phyloP scores from a whole-genome alignment of 306 rosid species.

The Cotoneaster glaucophyllus region DNA sequence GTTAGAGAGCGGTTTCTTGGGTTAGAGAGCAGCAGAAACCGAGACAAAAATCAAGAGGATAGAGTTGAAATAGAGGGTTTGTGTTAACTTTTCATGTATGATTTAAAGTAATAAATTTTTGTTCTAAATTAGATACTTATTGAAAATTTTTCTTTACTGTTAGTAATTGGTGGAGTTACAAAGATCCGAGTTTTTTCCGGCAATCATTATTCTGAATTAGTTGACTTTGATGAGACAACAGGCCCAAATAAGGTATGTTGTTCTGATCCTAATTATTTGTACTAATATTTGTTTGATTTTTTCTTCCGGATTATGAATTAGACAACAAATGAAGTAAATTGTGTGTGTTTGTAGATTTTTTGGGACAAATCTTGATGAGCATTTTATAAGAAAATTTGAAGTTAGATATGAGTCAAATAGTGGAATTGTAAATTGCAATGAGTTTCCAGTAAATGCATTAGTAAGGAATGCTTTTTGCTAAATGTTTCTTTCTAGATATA shows the following conservation, averaged over 20 bases:
- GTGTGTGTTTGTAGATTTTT: neutral
- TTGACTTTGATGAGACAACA: constrained; percentile 55
- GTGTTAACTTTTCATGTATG: neutral
- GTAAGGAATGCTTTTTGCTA: neutral
- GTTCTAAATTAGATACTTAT: neutral
- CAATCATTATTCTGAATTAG: neutral
- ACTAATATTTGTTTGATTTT: neutral
- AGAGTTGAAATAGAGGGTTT: neutral
- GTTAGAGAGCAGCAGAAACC: too few relatives aligned
- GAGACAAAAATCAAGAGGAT: too few relatives aligned
- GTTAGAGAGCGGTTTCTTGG: constrained; percentile 38
- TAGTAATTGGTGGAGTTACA: too few relatives aligned
- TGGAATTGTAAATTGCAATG: neutral
- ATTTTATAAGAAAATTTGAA: neutral
- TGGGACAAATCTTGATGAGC: neutral
- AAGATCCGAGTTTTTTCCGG: too few relatives aligned
- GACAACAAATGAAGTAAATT: neutral
- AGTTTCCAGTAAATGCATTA: neutral
- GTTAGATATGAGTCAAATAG: neutral
- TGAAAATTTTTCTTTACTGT: too few relatives aligned
- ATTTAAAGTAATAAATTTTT: neutral
- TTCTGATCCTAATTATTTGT: neutral
- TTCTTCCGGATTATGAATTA: neutral
- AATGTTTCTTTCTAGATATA: neutral
- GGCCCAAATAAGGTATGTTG: constrained; percentile 57